These are phyloP conservation scores for Leccinum pachyderme DNA, from an alignment of 1,284 basidiomycete species.

Conservation along the genomic window DNA sequence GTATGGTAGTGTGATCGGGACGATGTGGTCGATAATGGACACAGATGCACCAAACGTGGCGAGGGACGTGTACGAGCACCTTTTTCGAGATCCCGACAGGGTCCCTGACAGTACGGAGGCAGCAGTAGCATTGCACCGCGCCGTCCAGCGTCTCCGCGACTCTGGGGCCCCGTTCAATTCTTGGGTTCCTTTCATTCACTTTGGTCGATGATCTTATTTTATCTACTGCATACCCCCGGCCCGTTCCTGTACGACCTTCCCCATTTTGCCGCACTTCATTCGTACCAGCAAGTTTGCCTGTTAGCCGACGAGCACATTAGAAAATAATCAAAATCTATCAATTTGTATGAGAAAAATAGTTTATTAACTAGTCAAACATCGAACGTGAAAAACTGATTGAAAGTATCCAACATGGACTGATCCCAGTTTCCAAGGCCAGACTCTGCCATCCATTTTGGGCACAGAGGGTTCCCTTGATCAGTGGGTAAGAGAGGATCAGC, in stretches of 20 bases:
- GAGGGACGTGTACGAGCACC: background rate
- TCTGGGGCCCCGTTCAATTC: background rate
- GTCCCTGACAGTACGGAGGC: background rate
- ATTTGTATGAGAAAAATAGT: background rate
- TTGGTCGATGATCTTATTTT: background rate
- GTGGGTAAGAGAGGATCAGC: background rate
- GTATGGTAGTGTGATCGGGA: background rate
- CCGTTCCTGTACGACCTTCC: too few species aligned
- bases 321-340: background rate
- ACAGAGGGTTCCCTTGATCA: conserved; percentile 17
- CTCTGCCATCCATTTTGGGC: conserved; percentile 28
- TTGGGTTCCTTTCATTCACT: background rate
- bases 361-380: background rate
- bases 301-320: too few species aligned
- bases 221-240: too few species aligned
- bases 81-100: background rate
- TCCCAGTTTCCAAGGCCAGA: conserved; percentile 20
- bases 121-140: background rate
- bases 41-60: background rate
- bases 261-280: too few species aligned
- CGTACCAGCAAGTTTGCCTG: too few species aligned
- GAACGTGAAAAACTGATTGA: background rate
- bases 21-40: background rate
- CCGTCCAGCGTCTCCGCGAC: background rate
- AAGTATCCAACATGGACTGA: background rate